phyloP scores from a whole-genome alignment of 371 early-diverging fungal species.

The Mortierella polycephala region DNA sequence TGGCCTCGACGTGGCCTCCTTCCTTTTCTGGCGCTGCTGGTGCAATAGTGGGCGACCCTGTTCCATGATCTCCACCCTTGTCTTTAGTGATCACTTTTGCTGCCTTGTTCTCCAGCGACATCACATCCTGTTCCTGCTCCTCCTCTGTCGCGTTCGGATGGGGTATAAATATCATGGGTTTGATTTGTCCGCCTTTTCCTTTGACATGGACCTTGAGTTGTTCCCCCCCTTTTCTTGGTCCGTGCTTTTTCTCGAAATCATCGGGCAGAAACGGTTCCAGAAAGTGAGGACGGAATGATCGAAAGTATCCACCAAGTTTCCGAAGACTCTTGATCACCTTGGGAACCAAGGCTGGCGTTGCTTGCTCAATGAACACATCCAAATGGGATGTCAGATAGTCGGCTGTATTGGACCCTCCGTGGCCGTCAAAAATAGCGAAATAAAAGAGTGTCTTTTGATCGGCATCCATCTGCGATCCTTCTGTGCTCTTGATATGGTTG shows the following conservation, averaged over 20 bases:
- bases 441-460: conserved; percentile 46
- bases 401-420: conserved; percentile 50
- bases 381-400: conserved; percentile 46
- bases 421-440: conserved; percentile 54
- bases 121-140: conserved; percentile 28
- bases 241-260: conserved; percentile 30
- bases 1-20: neutral
- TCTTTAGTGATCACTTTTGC: neutral
- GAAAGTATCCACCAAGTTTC: conserved; percentile 48
- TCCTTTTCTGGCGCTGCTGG: neutral
- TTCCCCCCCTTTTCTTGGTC: conserved; percentile 6
- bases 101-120: conserved; percentile 13
- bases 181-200: conserved; percentile 38
- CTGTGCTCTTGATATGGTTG: conserved; percentile 10
- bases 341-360: conserved; percentile 34
- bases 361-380: conserved; percentile 31
- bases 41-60: neutral
- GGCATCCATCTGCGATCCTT: conserved; percentile 35
- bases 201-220: conserved; percentile 25
- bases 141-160: conserved; percentile 48
- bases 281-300: conserved; percentile 37
- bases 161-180: conserved; percentile 51
- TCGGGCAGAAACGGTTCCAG: conserved; percentile 42
- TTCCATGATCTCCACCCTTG: neutral
- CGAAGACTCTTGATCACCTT: conserved; percentile 29